Conservation (phyloP, 805 yeast genomes). For the Priceomyces medius region DNA sequence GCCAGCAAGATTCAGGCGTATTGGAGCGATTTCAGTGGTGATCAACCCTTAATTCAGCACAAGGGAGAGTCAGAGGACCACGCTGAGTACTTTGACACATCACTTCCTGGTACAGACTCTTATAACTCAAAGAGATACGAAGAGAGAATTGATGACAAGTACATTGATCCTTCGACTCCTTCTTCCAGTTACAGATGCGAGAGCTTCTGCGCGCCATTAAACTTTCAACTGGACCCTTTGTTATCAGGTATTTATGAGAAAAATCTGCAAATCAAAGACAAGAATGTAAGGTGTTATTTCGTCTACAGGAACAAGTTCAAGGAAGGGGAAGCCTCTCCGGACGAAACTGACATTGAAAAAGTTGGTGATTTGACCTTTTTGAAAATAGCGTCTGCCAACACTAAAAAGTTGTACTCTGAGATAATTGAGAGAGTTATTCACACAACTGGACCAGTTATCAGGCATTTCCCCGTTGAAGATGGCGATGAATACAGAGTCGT, state of each 20-base stretch:
- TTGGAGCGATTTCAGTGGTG: constrained; percentile 17
- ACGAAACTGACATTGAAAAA: constrained; percentile 53
- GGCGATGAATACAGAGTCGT: constrained; percentile 83
- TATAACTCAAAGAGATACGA: constrained; percentile 55
- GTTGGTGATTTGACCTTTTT: constrained; percentile 80
- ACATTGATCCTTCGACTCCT: constrained; percentile 56
- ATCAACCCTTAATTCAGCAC: constrained; percentile 66
- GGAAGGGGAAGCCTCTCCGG: constrained; percentile 17
- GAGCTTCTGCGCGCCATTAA: constrained; percentile 68
- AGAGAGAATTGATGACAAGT: constrained; percentile 74
- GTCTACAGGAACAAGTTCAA: constrained; percentile 65
- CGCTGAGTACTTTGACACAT: constrained; percentile 86
- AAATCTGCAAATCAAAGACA: constrained; percentile 37
- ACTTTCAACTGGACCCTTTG: constrained; percentile 45
- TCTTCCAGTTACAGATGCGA: constrained; percentile 65
- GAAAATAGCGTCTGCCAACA: constrained; percentile 74
- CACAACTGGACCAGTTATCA: constrained; percentile 91
- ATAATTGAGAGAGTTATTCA: constrained; percentile 65
- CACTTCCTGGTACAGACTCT: constrained; percentile 41
- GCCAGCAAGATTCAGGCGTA: constrained; percentile 90
- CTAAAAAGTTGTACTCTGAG: constrained; percentile 72
- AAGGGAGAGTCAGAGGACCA: constrained; percentile 79
- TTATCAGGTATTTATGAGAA: constrained; percentile 38
- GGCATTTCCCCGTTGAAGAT: constrained; percentile 76
- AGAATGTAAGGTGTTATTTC: constrained; percentile 69